Conservation (phyloP, 345 rosid genomes). For the Alliaria petiolata region DNA sequence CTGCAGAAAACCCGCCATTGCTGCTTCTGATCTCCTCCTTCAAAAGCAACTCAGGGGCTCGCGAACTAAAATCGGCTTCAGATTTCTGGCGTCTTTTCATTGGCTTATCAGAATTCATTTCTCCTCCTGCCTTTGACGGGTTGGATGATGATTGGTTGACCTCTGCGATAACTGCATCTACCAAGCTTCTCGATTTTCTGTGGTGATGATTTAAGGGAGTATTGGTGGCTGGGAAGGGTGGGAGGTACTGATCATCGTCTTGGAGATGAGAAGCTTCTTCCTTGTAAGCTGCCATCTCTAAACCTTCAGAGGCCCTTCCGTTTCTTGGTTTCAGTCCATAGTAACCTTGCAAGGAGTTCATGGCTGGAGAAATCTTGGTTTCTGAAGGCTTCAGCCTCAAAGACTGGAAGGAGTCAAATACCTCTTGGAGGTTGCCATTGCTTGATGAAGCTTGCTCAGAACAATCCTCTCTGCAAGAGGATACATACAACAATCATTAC, state of each 20-base stretch:
- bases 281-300: constrained; percentile 38
- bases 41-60: constrained; percentile 50
- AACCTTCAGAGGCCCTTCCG: constrained; percentile 40
- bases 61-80: constrained; percentile 39
- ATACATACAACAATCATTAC: constrained; percentile 9
- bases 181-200: constrained; percentile 60
- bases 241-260: constrained; percentile 35
- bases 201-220: constrained; percentile 40
- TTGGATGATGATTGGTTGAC: constrained; percentile 39
- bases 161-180: constrained; percentile 41
- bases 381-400: constrained; percentile 45
- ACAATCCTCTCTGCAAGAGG: constrained; percentile 48
- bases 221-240: constrained; percentile 29
- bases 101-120: constrained; percentile 38
- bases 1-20: constrained; percentile 38
- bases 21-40: constrained; percentile 44
- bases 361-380: constrained; percentile 60
- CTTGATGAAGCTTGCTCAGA: constrained; percentile 25
- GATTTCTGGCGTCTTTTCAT: constrained; percentile 65
- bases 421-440: constrained; percentile 28
- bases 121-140: constrained; percentile 29
- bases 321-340: constrained; percentile 56
- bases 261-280: constrained; percentile 29
- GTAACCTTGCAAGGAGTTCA: constrained; percentile 75
- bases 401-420: constrained; percentile 61